Percentiles rank a stretch among this genome's conserved stretches.
These are phyloP conservation scores for Paraurostyla sp. DNA, from an alignment of 73 alveolate species.

Conservation along the genomic window DNA sequence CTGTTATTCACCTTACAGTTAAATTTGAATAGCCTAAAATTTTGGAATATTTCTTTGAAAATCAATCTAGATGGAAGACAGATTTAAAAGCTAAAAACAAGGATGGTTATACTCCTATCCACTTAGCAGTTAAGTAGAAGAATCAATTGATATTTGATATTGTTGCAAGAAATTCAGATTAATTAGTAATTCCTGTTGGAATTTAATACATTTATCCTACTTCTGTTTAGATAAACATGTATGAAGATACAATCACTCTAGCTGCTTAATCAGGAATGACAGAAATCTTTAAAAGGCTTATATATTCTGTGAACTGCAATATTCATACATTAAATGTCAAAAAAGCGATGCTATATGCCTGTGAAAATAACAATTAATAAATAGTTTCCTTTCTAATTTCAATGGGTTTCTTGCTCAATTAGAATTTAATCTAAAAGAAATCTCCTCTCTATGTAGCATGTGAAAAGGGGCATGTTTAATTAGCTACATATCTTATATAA, in stretches of 20 bases:
- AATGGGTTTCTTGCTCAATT: neutral
- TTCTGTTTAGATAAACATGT: constrained; percentile 15
- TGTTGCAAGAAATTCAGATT: constrained; percentile 15
- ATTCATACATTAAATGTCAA: constrained; percentile 25
- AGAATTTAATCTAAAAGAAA: neutral
- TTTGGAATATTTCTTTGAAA: constrained; percentile 4
- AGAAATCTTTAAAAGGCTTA: constrained; percentile 18
- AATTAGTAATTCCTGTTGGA: constrained; percentile 35
- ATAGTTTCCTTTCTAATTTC: constrained; percentile 40
- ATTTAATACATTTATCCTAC: constrained; percentile 7
- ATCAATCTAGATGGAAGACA: neutral
- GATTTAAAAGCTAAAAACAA: constrained; percentile 24
- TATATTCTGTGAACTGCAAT: neutral
- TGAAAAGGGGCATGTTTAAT: constrained; percentile 39
- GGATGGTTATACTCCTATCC: constrained; percentile 40
- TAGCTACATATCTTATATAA: constrained; percentile 25
- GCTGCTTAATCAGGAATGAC: neutral
- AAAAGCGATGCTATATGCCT: constrained; percentile 53
- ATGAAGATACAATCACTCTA: constrained; percentile 48
- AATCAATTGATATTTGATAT: neutral
- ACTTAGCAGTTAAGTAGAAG: neutral
- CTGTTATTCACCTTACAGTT: neutral
- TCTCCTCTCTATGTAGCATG: constrained; percentile 56
- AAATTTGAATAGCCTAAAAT: constrained; percentile 23
- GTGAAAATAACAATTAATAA: neutral